phyloP scores from a whole-genome alignment of 768 basidiomycete species.

The Candolleomyces eurysporus region DNA sequence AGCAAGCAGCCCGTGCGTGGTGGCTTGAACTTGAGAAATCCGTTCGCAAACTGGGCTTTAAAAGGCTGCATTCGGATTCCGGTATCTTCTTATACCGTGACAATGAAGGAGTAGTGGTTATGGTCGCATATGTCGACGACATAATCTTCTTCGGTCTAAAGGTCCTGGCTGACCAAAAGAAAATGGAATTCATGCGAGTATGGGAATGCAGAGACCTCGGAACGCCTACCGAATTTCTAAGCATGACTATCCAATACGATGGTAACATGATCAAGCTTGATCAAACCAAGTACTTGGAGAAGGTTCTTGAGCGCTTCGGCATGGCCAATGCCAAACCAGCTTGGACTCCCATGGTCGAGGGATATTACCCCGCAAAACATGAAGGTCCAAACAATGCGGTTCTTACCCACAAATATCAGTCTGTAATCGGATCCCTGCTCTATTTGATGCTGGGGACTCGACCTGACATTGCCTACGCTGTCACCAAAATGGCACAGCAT shows the following conservation, averaged over 20 bases:
- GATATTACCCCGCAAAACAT: not conserved
- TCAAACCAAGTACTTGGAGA: constrained; percentile 13
- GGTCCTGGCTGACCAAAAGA: constrained; percentile 4
- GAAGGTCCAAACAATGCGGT: not conserved
- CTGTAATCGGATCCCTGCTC: no score
- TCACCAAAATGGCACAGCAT: no score
- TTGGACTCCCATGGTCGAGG: constrained; percentile 1
- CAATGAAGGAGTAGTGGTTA: not conserved
- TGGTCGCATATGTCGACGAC: constrained; percentile 12
- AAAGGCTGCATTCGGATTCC: not conserved
- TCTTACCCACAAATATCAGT: not conserved
- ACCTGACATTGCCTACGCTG: no score
- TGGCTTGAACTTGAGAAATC: constrained; percentile 10
- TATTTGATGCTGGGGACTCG: not conserved
- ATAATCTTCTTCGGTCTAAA: constrained; percentile 8
- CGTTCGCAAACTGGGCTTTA: constrained; percentile 9
- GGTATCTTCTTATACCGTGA: not conserved
- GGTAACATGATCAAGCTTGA: constrained; percentile 12
- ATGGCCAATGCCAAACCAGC: not conserved
- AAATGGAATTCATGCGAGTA: constrained; percentile 15
- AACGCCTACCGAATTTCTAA: constrained; percentile 14
- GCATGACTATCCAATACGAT: constrained; percentile 13
- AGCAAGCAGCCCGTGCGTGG: constrained; percentile 14
- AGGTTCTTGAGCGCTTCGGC: not conserved
- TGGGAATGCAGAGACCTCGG: constrained; percentile 24